Conservation (phyloP, 768 basidiomycete genomes). For the Tulasnella sp. region DNA sequence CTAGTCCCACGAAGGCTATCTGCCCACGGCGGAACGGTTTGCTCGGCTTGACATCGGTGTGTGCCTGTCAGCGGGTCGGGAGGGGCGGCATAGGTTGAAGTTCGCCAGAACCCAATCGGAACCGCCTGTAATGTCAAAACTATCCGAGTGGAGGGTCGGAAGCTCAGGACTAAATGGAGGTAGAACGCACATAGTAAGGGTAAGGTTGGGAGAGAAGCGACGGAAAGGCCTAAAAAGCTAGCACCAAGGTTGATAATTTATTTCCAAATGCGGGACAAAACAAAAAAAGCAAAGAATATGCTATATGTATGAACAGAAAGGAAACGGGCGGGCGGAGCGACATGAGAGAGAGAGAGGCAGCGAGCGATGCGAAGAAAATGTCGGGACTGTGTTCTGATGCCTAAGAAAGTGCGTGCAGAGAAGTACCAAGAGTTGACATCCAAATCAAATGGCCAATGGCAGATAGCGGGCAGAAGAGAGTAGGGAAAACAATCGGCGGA, state of each 20-base stretch:
- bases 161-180: background rate
- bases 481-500: background rate
- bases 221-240: background rate
- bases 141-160: background rate
- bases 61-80: background rate
- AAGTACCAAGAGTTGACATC: background rate
- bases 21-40: background rate
- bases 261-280: background rate
- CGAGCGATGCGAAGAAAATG: background rate
- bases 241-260: constrained; percentile 10
- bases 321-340: background rate
- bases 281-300: background rate
- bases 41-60: background rate
- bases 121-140: background rate
- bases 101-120: background rate
- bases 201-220: background rate
- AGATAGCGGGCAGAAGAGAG: background rate
- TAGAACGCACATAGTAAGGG: background rate
- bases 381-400: background rate
- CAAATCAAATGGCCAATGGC: background rate
- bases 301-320: background rate
- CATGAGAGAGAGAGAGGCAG: background rate
- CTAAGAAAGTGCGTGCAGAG: background rate
- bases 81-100: background rate
- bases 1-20: background rate